Evolutionary conservation across 2,329 filamentous ascomycete species (phyloP).

Genomic region (Phyllosticta citribraziliensis): DNA sequence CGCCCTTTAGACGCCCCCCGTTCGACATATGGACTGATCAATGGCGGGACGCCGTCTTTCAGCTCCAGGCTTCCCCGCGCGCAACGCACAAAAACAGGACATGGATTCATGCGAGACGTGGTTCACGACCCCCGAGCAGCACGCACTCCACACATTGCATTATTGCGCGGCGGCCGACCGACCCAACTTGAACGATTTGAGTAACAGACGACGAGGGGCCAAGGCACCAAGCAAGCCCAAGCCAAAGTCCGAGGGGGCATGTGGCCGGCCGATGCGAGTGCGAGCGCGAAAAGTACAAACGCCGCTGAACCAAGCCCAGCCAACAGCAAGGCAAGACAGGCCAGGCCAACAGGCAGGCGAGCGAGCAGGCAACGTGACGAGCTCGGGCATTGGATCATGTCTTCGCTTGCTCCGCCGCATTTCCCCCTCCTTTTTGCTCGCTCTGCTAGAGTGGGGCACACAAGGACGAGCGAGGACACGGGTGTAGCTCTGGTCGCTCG

Average conservation of each 20-base stretch:
- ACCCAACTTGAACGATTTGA: not conserved
- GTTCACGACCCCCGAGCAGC: not conserved
- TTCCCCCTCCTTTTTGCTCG: not conserved
- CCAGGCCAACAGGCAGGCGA: not conserved
- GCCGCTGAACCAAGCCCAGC: not conserved
- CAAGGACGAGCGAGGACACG: not conserved
- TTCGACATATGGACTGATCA: not conserved
- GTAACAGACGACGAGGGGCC: not conserved
- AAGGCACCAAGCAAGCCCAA: not conserved
- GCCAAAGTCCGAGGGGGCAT: not conserved
- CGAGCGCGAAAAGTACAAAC: not conserved
- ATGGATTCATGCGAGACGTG: not conserved
- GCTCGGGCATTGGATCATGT: not conserved
- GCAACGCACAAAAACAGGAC: not conserved
- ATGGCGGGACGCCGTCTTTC: not conserved
- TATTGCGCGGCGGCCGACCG: not conserved
- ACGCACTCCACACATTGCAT: not conserved
- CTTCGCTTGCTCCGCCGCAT: not conserved
- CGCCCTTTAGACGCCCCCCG: not conserved
- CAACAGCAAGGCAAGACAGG: too few relatives aligned
- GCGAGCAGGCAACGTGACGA: not conserved
- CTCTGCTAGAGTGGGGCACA: not conserved
- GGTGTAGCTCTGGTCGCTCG: not conserved
- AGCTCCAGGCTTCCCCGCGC: not conserved
- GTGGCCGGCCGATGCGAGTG: not conserved